Base-by-base conservation (phyloP, 2,329 filamentous ascomycete species). In the Trichoderma aggressivum region DNA sequence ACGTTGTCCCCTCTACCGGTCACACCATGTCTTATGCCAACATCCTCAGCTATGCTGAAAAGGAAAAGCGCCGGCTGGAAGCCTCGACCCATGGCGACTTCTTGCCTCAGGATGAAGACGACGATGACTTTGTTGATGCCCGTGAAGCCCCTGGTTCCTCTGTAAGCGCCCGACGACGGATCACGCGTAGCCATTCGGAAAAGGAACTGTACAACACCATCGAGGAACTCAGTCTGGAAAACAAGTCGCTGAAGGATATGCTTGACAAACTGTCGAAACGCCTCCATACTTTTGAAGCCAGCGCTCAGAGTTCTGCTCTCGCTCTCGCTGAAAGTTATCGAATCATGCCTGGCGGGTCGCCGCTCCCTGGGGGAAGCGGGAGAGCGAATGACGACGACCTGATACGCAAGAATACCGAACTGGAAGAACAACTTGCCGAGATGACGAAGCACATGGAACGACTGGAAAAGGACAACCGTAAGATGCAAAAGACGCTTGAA, bases 11-110 rank as follows among this genome's bases (percentile, higher is more conserved):
- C 5, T 92, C 93, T 0, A 94, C 92, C 21, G 95, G 96, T 6
- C 94, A 95, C 74, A 98, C 94, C 3, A 91, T 94, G 72, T 96
- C 94, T 0, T 99, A 98, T 78, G 94, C 96, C 58, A 94, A 92
- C 73, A 98, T 99, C 66, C 84, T 97, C 24, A 91, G 85, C 55
- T 90, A 89, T 75, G 89, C 88, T 43, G 87, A 90, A 74, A 91
- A 91, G 76, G 89, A 91, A 78, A 89, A 87, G 78, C 85, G 89
- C 10, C 87, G 89, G 11, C 79, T 88, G 64, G 87, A 84, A 28
- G 85, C 86, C 7, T 87, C 86, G 2, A 76, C 83, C 8, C 84
- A 87, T 71, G 75, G 79, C 32, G 86, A 87, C 8, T 24, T 53
- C 84, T n/a, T 87, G 76, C 26, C 76, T 75, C 14, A 73, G 76